A percentile compares a stretch with the other conserved stretches of the same genome.
Evolutionary conservation across 2,329 filamentous ascomycete species (phyloP).

Genomic region (Tolypocladium ophioglossoides): DNA sequence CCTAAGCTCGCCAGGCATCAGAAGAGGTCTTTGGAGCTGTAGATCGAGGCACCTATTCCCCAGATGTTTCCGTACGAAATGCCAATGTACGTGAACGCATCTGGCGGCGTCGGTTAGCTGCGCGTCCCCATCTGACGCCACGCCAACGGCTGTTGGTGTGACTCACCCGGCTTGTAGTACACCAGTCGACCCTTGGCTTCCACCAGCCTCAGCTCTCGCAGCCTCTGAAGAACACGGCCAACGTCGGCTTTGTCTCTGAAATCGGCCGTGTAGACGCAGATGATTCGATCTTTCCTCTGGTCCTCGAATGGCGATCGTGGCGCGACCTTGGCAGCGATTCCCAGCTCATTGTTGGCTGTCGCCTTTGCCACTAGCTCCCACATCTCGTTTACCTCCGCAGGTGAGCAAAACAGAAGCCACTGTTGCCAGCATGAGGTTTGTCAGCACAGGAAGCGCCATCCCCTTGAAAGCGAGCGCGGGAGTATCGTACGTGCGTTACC

Average conservation of each 20-base stretch:
- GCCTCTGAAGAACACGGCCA: slow-evolving; percentile 49
- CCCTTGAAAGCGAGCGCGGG: background rate
- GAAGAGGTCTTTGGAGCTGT: slow-evolving; percentile 35
- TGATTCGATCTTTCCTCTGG: slow-evolving; percentile 38
- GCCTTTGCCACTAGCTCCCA: slow-evolving; percentile 60
- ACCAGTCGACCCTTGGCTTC: slow-evolving; percentile 37
- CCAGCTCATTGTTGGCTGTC: slow-evolving; percentile 59
- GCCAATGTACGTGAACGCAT: slow-evolving; percentile 58
- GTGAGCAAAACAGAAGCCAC: slow-evolving; percentile 65
- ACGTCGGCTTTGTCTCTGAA: slow-evolving; percentile 62
- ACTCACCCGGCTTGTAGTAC: slow-evolving; percentile 68
- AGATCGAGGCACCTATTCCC: slow-evolving; percentile 49
- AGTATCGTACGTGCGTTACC: slow-evolving; percentile 48
- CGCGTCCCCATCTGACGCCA: background rate
- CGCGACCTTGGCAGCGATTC: slow-evolving; percentile 61
- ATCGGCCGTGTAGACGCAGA: slow-evolving; percentile 71
- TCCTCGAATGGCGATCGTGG: slow-evolving; percentile 36
- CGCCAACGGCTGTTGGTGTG: background rate
- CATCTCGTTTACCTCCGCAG: slow-evolving; percentile 43
- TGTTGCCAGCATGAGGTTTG: slow-evolving; percentile 16
- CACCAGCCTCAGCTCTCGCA: slow-evolving; percentile 54
- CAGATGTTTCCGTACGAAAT: slow-evolving; percentile 51
- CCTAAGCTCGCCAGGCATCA: background rate
- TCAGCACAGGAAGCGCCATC: background rate
- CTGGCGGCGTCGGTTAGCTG: slow-evolving; percentile 21